Conservation (phyloP, 306 rosid genomes). For the Glycine tomentella region DNA sequence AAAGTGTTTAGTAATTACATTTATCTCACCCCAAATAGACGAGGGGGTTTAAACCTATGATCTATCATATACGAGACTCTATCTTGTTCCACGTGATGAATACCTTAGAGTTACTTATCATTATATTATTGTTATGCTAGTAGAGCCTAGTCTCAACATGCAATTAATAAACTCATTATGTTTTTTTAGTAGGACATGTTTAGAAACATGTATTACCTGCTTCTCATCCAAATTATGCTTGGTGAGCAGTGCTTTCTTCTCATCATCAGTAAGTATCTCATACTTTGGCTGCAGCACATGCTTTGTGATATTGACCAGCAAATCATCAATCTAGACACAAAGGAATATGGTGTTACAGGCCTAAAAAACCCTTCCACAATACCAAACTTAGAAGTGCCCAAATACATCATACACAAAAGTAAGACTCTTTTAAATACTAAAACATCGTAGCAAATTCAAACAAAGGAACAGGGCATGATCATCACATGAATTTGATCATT, state of each 20-base stretch:
- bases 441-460: neutral
- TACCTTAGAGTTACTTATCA: too few species aligned
- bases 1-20: too few species aligned
- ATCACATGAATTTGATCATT: slow-evolving; percentile 14
- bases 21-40: too few species aligned
- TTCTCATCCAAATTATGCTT: slow-evolving; percentile 52
- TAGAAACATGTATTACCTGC: slow-evolving; percentile 48
- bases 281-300: slow-evolving; percentile 58
- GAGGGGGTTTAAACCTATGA: too few species aligned
- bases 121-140: too few species aligned
- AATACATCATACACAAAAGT: neutral
- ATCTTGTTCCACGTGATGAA: too few species aligned
- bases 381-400: neutral
- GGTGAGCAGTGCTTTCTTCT: slow-evolving; percentile 50
- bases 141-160: too few species aligned
- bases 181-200: neutral
- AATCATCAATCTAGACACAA: slow-evolving; percentile 51
- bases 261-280: slow-evolving; percentile 51
- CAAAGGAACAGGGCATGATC: neutral
- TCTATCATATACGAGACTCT: too few species aligned
- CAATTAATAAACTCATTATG: too few species aligned
- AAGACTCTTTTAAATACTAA: neutral
- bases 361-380: neutral
- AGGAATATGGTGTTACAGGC: slow-evolving; percentile 26
- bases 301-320: slow-evolving; percentile 59